Conservation (phyloP, 2,329 filamentous ascomycete genomes). For the Aspergillus bombycis region DNA sequence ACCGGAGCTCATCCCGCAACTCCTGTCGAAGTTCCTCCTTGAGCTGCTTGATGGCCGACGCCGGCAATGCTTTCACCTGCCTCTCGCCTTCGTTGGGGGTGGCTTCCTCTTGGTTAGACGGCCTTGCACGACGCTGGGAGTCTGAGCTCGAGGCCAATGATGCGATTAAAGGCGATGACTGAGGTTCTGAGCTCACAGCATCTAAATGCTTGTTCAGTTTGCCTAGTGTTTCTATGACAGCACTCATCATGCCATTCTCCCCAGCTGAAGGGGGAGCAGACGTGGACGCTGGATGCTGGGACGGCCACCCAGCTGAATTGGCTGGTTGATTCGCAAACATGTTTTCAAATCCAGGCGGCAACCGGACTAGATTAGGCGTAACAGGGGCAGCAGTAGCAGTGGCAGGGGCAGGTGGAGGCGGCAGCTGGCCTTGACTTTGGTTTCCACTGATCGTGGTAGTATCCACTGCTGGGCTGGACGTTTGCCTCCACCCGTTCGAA, state of each 20-base stretch:
- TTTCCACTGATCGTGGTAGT: neutral
- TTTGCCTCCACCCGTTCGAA: constrained; percentile 14
- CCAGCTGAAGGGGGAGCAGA: constrained; percentile 9
- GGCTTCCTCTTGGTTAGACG: neutral
- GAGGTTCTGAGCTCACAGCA: constrained; percentile 23
- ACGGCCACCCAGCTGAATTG: constrained; percentile 1
- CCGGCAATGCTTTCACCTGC: constrained; percentile 1
- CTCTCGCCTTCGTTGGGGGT: neutral
- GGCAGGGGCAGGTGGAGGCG: constrained; percentile 7
- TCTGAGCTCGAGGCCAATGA: constrained; percentile 21
- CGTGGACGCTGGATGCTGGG: constrained; percentile 13
- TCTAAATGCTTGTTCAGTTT: constrained; percentile 44
- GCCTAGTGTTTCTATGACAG: constrained; percentile 40
- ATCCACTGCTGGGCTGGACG: neutral
- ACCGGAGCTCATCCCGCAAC: constrained; percentile 35
- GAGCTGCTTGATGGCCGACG: constrained; percentile 25
- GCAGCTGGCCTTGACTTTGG: neutral
- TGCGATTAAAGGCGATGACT: constrained; percentile 28
- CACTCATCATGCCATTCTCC: constrained; percentile 33
- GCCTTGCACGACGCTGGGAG: constrained; percentile 7
- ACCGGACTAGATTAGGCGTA: constrained; percentile 27
- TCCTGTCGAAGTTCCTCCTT: constrained; percentile 40
- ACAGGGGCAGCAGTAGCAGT: constrained; percentile 5
- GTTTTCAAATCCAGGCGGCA: constrained; percentile 44
- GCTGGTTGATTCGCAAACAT: constrained; percentile 37